These are phyloP conservation scores for Fusarium stilboides DNA, from an alignment of 2,329 filamentous ascomycete species.

Conservation along the genomic window DNA sequence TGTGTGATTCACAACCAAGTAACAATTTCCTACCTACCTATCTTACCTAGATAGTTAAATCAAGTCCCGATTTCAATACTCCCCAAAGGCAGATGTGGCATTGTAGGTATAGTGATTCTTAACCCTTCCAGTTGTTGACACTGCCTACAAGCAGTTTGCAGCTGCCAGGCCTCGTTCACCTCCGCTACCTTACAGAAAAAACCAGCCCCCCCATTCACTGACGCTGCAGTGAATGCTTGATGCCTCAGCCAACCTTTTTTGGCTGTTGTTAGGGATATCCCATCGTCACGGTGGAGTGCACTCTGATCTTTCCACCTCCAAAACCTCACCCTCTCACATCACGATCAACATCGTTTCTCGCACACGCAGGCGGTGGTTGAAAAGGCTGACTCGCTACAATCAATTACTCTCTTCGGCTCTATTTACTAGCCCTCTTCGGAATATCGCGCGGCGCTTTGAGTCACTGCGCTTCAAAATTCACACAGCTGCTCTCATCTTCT, in stretches of 20 bases:
- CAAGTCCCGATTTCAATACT: too few relatives aligned
- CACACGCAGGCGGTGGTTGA: conserved; percentile 9
- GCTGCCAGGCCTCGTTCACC: conserved; percentile 13
- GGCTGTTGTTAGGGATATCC: neutral
- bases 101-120: neutral
- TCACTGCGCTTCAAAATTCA: neutral
- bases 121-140: conserved; percentile 19
- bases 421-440: neutral
- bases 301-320: neutral
- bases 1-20: too few relatives aligned
- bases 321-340: conserved; percentile 8
- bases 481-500: conserved; percentile 1
- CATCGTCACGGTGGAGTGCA: neutral
- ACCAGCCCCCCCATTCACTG: neutral
- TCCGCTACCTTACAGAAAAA: neutral
- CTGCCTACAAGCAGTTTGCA: conserved; percentile 22
- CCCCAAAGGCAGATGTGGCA: neutral
- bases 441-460: conserved; percentile 4
- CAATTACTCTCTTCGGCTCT: neutral
- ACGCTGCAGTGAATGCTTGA: neutral
- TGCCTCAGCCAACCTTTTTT: conserved; percentile 16
- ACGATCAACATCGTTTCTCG: conserved; percentile 17
- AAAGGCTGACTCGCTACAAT: neutral
- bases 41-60: too few relatives aligned
- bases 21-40: too few relatives aligned